These are phyloP conservation scores for Alternaria sp. DNA, from an alignment of 2,329 filamentous ascomycete species.

Conservation along the genomic window DNA sequence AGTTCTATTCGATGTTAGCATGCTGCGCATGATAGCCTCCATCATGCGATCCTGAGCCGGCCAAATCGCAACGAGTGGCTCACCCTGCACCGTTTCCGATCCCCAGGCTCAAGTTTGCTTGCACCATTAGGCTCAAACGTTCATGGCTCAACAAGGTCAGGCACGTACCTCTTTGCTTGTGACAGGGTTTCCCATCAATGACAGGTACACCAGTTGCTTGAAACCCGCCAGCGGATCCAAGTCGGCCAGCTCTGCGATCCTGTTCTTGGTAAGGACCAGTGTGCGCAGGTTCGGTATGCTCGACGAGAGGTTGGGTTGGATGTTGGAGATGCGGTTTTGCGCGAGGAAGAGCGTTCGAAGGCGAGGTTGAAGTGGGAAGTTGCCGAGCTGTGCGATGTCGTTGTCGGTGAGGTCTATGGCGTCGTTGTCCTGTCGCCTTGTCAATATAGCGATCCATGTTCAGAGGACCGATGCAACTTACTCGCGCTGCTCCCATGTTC, in stretches of 20 bases:
- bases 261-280: slow-evolving; percentile 83
- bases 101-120: slow-evolving; percentile 20
- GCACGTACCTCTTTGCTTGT: slow-evolving; percentile 81
- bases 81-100: background rate
- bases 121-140: slow-evolving; percentile 21
- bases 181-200: slow-evolving; percentile 86
- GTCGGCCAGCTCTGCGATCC: slow-evolving; percentile 82
- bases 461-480: slow-evolving; percentile 58
- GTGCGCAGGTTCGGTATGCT: slow-evolving; percentile 83
- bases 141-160: background rate
- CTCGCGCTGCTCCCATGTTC: slow-evolving; percentile 93
- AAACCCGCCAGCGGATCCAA: slow-evolving; percentile 79
- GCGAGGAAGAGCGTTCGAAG: slow-evolving; percentile 87
- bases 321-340: slow-evolving; percentile 82
- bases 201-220: slow-evolving; percentile 75
- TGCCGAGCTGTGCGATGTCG: slow-evolving; percentile 85
- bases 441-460: background rate
- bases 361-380: slow-evolving; percentile 91
- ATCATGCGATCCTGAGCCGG: background rate
- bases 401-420: slow-evolving; percentile 99
- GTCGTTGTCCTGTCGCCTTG: slow-evolving; percentile 76
- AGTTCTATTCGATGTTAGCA: slow-evolving; percentile 66
- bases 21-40: background rate
- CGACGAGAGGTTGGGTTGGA: slow-evolving; percentile 76
- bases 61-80: background rate